These are phyloP conservation scores for Boletellus ananiceps DNA, from an alignment of 768 basidiomycete species.

Conservation along the genomic window DNA sequence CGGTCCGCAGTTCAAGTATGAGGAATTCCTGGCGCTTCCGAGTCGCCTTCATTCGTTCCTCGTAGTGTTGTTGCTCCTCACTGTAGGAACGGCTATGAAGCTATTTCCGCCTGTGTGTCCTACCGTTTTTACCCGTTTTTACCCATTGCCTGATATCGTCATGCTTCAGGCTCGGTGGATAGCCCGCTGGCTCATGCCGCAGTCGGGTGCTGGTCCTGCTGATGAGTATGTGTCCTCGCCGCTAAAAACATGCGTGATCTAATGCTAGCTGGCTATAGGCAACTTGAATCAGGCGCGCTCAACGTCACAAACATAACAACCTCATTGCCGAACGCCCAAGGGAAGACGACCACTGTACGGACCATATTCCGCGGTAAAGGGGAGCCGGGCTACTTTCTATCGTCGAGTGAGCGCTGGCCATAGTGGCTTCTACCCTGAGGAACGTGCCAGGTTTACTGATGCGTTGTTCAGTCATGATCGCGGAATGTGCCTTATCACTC, in stretches of 20 bases:
- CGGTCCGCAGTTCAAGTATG: constrained; percentile 71
- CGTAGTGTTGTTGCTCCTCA: constrained; percentile 32
- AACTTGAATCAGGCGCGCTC: constrained; percentile 56
- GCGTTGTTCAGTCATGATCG: constrained; percentile 57
- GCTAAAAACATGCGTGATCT: neutral
- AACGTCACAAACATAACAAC: constrained; percentile 67
- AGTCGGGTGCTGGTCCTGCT: constrained; percentile 59
- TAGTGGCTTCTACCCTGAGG: neutral
- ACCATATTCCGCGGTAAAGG: constrained; percentile 61
- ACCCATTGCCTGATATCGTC: neutral
- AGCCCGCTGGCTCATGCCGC: constrained; percentile 44
- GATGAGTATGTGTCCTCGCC: constrained; percentile 44
- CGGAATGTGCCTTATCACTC: constrained; percentile 73
- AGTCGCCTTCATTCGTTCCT: constrained; percentile 39
- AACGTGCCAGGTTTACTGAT: neutral
- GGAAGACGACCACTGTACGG: constrained; percentile 44
- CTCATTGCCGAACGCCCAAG: constrained; percentile 42
- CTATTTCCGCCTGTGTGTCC: constrained; percentile 36
- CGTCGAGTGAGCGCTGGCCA: constrained; percentile 5
- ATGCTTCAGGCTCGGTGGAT: constrained; percentile 47
- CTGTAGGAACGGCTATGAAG: constrained; percentile 24
- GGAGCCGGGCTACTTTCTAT: constrained; percentile 64
- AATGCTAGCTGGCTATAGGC: constrained; percentile 32
- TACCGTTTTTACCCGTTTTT: neutral
- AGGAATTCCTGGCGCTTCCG: constrained; percentile 55